These are phyloP conservation scores for Amaranthus palmeri DNA, from an alignment of 148 eudicot genomes.

Conservation along the genomic window DNA sequence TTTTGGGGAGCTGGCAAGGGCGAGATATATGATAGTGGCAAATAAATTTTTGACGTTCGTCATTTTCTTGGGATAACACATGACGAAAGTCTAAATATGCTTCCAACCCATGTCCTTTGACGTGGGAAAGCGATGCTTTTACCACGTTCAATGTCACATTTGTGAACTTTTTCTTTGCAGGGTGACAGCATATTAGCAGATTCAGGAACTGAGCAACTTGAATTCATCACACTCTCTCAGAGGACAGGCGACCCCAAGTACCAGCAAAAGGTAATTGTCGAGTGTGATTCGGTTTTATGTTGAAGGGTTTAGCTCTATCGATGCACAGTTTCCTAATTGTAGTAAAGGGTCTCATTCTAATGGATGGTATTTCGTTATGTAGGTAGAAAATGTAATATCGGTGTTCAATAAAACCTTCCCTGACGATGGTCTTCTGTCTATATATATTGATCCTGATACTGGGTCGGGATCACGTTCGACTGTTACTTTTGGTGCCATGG, in stretches of 20 bases:
- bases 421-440: constrained; percentile 84
- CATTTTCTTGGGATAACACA: not conserved
- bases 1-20: not conserved
- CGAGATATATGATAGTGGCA: not conserved
- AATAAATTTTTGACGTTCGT: too few species aligned
- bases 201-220: constrained; percentile 98
- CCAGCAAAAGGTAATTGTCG: constrained; percentile 70
- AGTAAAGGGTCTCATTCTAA: not conserved
- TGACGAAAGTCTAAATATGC: not conserved
- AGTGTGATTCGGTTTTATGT: not conserved
- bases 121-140: not conserved
- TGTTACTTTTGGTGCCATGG: constrained; percentile 99
- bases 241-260: constrained; percentile 95
- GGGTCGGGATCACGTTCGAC: constrained; percentile 66
- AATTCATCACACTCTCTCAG: constrained; percentile 96
- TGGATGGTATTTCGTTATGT: constrained; percentile 16
- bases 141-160: not conserved
- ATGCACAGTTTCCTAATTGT: not conserved
- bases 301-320: not conserved
- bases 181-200: constrained; percentile 94
- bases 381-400: constrained; percentile 83
- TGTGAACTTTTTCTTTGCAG: constrained; percentile 27
- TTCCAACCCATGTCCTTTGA: not conserved
- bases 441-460: constrained; percentile 70
- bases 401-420: constrained; percentile 88